Conservation (phyloP, 139 green algal species). For the Haematococcus lacustris region DNA sequence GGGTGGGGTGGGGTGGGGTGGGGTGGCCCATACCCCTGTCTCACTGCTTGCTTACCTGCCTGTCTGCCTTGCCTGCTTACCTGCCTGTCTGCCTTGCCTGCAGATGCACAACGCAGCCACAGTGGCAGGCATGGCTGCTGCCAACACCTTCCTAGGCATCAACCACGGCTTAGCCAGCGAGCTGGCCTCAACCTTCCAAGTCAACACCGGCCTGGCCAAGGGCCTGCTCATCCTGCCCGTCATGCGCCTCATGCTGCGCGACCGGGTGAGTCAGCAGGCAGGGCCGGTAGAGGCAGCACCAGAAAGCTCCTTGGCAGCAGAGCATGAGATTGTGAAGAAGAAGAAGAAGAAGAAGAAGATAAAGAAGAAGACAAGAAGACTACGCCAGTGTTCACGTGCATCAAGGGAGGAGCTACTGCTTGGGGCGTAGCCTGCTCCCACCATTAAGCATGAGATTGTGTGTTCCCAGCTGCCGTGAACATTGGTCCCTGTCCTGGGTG, state of each 20-base stretch:
- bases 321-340: background rate
- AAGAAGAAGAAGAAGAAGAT: background rate
- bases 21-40: background rate
- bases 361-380: background rate
- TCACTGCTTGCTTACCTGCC: no score
- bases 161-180: slow-evolving; percentile 59
- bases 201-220: slow-evolving; percentile 60
- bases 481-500: no score
- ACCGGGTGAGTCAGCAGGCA: background rate
- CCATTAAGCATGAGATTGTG: background rate
- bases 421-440: background rate
- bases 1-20: no score
- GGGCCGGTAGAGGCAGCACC: slow-evolving; percentile 26
- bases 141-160: slow-evolving; percentile 68
- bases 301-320: background rate
- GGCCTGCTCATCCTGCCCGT: slow-evolving; percentile 60
- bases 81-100: background rate
- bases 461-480: background rate
- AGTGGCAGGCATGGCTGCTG: slow-evolving; percentile 74
- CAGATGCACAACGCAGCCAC: slow-evolving; percentile 58
- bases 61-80: background rate
- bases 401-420: background rate
- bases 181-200: slow-evolving; percentile 39
- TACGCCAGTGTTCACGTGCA: background rate
- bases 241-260: slow-evolving; percentile 42